Evolutionary conservation across 768 basidiomycete genomes (phyloP), one percentile per base, ranked within the genome.

Genomic region (Chlorophyllum brunneum): DNA sequence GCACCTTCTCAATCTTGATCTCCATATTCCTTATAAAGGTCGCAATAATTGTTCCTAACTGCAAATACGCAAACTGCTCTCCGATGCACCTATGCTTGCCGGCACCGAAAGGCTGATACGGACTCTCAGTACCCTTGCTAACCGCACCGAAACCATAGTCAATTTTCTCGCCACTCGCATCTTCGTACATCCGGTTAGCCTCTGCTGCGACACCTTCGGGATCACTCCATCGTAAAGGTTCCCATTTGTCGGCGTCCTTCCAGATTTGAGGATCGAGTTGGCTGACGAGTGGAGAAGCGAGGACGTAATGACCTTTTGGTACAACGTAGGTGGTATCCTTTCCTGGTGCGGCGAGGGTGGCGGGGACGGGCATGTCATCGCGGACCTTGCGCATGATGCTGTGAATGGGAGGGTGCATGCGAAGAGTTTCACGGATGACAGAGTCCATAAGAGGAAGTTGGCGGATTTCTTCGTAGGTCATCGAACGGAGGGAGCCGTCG

Each of bases 21-120:
- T 92, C 89, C 49, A 92, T 70, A 51, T 79, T 72, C 46, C 94
- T 84, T 43, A 98, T 72, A 54, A 98, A 64, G 10, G 86, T 88
- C 4, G 84, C 67, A 59, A 98, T 74, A 66, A 98, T 78, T 5
- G 85, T 84, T 31, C 92, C 89, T 8, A 98, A 71, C 71, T 99
- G 97, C 56, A 98, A 72, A 69, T 97, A 95, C 22, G 97, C 97
- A 63, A 98, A 98, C 73, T 86, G 88, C 71, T 95, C 93, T 57
- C 93, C 92, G 55, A 98, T 95, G 67, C 92, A 98, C 58, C 95
- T 78, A 73, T 98, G 95, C 61, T 90, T 79, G 24, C 97, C 97
- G 46, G 97, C 95, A 56, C 97, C 97, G 62, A 99, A 99, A 1
- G 97, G 97, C 65, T 97, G 91, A 67, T 98, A 98, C 43, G 92